Conservation (phyloP, 179 eudicot genomes). For the Silene noctiflora region DNA sequence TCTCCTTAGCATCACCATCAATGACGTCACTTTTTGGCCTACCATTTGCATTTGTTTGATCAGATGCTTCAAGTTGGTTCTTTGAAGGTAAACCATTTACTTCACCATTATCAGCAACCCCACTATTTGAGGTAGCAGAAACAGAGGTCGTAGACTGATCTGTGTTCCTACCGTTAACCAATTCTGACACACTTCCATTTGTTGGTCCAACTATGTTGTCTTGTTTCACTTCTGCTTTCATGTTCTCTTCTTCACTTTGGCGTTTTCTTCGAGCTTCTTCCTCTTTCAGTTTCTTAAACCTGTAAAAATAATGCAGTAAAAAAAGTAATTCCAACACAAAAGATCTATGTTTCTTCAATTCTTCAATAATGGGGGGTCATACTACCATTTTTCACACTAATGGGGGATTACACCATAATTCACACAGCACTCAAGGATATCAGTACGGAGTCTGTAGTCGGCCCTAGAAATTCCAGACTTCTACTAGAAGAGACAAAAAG, state of each 20-base stretch:
- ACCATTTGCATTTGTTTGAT: conserved; percentile 22
- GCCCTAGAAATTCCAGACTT: not conserved
- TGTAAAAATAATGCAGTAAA: conserved; percentile 17
- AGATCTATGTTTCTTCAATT: not conserved
- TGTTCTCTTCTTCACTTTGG: conserved; percentile 58
- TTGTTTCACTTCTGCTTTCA: conserved; percentile 41
- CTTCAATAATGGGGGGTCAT: not conserved
- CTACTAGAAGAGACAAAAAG: not conserved
- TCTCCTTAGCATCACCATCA: conserved; percentile 21
- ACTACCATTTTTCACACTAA: no score
- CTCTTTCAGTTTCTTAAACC: conserved; percentile 83
- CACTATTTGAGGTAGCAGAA: conserved; percentile 23
- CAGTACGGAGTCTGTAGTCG: not conserved
- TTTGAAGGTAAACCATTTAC: conserved; percentile 25
- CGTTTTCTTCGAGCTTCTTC: conserved; percentile 70
- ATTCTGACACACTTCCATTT: conserved; percentile 25
- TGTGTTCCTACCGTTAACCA: conserved; percentile 22
- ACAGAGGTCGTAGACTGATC: conserved; percentile 15
- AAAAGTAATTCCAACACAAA: not conserved
- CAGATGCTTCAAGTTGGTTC: conserved; percentile 29
- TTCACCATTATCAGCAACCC: conserved; percentile 40
- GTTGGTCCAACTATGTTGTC: conserved; percentile 25
- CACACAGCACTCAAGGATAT: not conserved
- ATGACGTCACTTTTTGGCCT: conserved; percentile 21
- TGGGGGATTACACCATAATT: no score